These are phyloP conservation scores for Tricholoma terreum DNA, from an alignment of 768 basidiomycete species.

Conservation along the genomic window DNA sequence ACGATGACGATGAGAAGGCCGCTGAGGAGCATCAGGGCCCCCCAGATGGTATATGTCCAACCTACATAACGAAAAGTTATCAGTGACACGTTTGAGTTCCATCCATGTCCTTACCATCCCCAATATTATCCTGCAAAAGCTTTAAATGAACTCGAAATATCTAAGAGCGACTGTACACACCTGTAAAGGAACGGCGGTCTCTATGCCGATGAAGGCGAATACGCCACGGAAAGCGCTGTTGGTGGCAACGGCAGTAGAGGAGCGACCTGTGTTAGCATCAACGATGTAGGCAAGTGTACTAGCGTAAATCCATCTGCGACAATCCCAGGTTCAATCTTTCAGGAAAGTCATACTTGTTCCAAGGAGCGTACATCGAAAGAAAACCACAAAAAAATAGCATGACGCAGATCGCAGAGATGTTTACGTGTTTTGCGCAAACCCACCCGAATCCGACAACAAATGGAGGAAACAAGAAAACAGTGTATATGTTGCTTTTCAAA, in stretches of 20 bases:
- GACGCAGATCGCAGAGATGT: constrained; percentile 67
- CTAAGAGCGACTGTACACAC: constrained; percentile 27
- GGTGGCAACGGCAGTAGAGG: constrained; percentile 68
- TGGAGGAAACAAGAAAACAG: constrained; percentile 58
- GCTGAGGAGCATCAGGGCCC: constrained; percentile 45
- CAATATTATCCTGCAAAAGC: constrained; percentile 51
- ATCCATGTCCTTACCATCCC: constrained; percentile 53
- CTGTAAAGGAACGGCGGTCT: constrained; percentile 74
- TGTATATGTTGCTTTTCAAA: constrained; percentile 56
- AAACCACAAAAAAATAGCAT: constrained; percentile 74
- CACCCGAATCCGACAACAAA: constrained; percentile 71
- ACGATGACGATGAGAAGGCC: constrained; percentile 60
- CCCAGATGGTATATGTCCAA: constrained; percentile 69
- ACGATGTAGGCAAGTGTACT: constrained; percentile 82
- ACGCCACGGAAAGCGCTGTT: constrained; percentile 77
- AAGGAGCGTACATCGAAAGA: constrained; percentile 58
- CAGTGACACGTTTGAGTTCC: background rate
- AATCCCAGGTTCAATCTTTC: background rate
- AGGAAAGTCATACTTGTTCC: background rate
- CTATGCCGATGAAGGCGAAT: constrained; percentile 64
- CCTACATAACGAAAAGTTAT: constrained; percentile 25
- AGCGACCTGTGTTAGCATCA: constrained; percentile 81
- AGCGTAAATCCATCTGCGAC: constrained; percentile 51
- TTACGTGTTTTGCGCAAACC: constrained; percentile 60
- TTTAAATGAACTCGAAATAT: background rate